Percentiles rank a stretch among this genome's conserved stretches.
Conservation (phyloP, 2,329 filamentous ascomycete species). For the Paraconiothyrium sp. region DNA sequence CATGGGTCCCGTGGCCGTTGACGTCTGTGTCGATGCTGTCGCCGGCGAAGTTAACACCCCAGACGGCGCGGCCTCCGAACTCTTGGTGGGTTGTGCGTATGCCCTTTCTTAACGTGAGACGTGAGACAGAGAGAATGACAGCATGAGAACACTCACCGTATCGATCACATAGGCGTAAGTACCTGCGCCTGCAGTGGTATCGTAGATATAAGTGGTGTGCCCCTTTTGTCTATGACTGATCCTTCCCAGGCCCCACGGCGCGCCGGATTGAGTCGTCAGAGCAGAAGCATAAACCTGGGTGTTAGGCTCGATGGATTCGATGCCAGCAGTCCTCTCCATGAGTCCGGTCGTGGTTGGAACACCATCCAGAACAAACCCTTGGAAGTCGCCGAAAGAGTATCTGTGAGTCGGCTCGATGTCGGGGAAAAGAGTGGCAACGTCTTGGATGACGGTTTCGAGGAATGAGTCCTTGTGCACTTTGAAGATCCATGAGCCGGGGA, state of each 20-base stretch:
- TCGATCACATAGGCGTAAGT: constrained; percentile 99
- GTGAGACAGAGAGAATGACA: not conserved
- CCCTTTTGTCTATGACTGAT: constrained; percentile 93
- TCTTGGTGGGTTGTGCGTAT: constrained; percentile 88
- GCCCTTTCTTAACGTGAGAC: not conserved
- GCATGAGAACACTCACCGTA: constrained; percentile 59
- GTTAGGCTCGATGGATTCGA: constrained; percentile 96
- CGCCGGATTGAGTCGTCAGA: constrained; percentile 81
- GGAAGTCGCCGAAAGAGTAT: not conserved
- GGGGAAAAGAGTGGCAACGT: not conserved
- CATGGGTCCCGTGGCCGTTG: constrained; percentile 99
- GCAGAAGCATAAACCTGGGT: constrained; percentile 78
- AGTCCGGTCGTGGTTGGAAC: not conserved
- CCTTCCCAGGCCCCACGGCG: constrained; percentile 97
- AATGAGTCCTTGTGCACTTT: not conserved
- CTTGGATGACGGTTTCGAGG: not conserved
- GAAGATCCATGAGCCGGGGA: not conserved
- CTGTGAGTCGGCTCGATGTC: not conserved
- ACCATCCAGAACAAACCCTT: not conserved
- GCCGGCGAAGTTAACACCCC: constrained; percentile 93
- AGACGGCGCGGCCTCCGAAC: constrained; percentile 93
- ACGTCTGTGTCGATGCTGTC: constrained; percentile 86
- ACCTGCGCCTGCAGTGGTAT: constrained; percentile 88
- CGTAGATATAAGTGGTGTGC: constrained; percentile 98
- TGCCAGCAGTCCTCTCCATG: constrained; percentile 61